These are phyloP conservation scores for Amanita pallidorosea DNA, from an alignment of 768 basidiomycete species.

Conservation along the genomic window DNA sequence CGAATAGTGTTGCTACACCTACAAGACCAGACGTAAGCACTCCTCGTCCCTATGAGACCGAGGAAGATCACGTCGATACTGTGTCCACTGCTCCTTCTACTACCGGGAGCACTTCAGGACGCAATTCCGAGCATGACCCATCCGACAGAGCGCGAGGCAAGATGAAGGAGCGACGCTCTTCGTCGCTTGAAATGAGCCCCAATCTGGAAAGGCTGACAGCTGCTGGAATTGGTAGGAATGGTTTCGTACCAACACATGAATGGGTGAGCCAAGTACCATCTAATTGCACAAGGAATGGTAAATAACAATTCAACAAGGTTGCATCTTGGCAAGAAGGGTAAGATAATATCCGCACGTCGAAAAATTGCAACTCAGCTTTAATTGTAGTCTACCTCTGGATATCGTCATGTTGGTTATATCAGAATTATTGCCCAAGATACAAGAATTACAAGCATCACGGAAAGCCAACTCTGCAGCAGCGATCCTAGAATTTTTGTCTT, in stretches of 20 bases:
- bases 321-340: slow-evolving; percentile 97
- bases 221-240: slow-evolving; percentile 72
- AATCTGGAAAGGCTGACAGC: slow-evolving; percentile 58
- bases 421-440: slow-evolving; percentile 78
- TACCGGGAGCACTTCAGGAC: neutral
- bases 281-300: neutral
- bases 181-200: slow-evolving; percentile 38
- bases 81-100: neutral
- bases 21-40: slow-evolving; percentile 13
- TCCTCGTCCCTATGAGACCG: slow-evolving; percentile 1
- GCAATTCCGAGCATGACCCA: slow-evolving; percentile 11
- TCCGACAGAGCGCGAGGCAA: slow-evolving; percentile 94
- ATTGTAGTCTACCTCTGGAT: slow-evolving; percentile 72
- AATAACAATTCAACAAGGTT: slow-evolving; percentile 35
- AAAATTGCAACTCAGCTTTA: slow-evolving; percentile 7
- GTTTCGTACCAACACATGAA: slow-evolving; percentile 93
- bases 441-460: slow-evolving; percentile 64
- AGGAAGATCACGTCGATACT: neutral
- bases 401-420: slow-evolving; percentile 80
- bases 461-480: slow-evolving; percentile 54
- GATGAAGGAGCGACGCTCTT: slow-evolving; percentile 64
- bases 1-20: slow-evolving; percentile 11
- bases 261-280: slow-evolving; percentile 54
- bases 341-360: slow-evolving; percentile 9
- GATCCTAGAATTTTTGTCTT: slow-evolving; percentile 67